These are phyloP conservation scores for Henckelia pumila DNA, from an alignment of 257 asterid species.

Conservation along the genomic window DNA sequence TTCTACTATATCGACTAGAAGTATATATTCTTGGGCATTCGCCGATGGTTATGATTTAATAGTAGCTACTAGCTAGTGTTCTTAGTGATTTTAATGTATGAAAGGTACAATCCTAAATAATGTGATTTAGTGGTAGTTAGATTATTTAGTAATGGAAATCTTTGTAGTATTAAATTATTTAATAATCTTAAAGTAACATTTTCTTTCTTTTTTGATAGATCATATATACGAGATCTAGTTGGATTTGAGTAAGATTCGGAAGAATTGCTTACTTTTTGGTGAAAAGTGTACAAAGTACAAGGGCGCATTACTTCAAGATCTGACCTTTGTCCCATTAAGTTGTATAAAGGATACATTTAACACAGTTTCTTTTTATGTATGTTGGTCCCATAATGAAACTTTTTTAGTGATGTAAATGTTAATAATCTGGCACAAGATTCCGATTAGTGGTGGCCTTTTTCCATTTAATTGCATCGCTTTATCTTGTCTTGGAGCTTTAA, in stretches of 20 bases:
- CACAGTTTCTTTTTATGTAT: not conserved
- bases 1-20: not conserved
- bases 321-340: not conserved
- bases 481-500: not conserved
- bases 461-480: not conserved
- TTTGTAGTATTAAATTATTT: too few species aligned
- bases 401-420: not conserved
- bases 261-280: not conserved
- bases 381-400: not conserved
- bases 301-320: not conserved
- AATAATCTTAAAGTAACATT: too few species aligned
- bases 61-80: too few species aligned
- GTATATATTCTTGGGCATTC: not conserved
- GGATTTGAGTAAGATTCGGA: not conserved
- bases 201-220: not conserved
- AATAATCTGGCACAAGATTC: not conserved
- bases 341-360: not conserved
- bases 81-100: too few species aligned
- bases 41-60: not conserved
- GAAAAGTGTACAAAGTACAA: not conserved
- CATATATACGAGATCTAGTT: not conserved
- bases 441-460: not conserved
- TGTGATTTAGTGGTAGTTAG: too few species aligned
- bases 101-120: too few species aligned
- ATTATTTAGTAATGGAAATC: too few species aligned